Conservation (phyloP, 768 basidiomycete genomes). For the Serendipita vermifera region DNA sequence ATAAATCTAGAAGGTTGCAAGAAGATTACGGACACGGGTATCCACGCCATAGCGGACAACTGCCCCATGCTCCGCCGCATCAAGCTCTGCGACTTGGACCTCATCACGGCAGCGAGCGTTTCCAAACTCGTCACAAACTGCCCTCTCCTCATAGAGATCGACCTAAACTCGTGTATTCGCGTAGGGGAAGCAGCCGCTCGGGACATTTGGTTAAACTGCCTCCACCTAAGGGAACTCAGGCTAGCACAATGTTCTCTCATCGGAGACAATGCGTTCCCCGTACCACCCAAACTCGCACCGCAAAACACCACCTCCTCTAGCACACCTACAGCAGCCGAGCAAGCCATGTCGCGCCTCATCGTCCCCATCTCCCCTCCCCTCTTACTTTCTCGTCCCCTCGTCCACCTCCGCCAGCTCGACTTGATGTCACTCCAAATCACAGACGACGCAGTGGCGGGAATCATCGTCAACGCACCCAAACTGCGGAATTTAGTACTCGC, state of each 20-base stretch:
- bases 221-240: constrained; percentile 82
- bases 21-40: constrained; percentile 60
- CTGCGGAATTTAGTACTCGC: constrained; percentile 79
- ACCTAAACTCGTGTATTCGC: constrained; percentile 70
- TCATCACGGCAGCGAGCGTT: constrained; percentile 64
- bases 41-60: constrained; percentile 59
- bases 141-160: constrained; percentile 83
- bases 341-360: constrained; percentile 32
- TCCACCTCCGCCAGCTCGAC: constrained; percentile 87
- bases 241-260: constrained; percentile 66
- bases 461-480: constrained; percentile 66
- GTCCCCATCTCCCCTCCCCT: constrained; percentile 49
- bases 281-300: constrained; percentile 31
- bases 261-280: constrained; percentile 78
- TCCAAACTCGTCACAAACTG: constrained; percentile 64
- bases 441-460: constrained; percentile 57
- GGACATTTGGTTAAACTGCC: constrained; percentile 68
- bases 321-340: constrained; percentile 22
- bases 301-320: constrained; percentile 35
- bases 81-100: constrained; percentile 68
- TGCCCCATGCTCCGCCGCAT: constrained; percentile 76
- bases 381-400: constrained; percentile 49
- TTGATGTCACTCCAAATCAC: constrained; percentile 78
- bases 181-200: constrained; percentile 69
- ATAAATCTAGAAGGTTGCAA: constrained; percentile 82